Percentiles rank a stretch among this genome's conserved stretches.
These are phyloP conservation scores for Cornus kousa DNA, from an alignment of 148 eudicot genomes.

Conservation along the genomic window DNA sequence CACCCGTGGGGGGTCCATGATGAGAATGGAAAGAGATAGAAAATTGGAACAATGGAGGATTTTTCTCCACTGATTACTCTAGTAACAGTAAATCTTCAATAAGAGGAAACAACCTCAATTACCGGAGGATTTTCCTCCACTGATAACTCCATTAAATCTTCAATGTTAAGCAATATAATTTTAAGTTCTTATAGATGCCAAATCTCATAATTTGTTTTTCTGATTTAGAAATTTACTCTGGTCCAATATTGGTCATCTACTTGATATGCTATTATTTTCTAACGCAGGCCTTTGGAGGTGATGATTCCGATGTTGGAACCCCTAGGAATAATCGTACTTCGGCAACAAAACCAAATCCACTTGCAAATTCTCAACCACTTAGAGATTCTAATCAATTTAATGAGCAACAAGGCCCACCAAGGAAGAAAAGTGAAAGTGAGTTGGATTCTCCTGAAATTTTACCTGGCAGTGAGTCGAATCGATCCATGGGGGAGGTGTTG, in stretches of 20 bases:
- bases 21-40: too few species aligned
- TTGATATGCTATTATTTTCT: background rate
- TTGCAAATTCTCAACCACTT: slow-evolving; percentile 35
- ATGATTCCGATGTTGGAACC: slow-evolving; percentile 72
- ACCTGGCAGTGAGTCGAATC: slow-evolving; percentile 48
- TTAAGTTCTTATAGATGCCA: background rate
- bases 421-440: slow-evolving; percentile 39
- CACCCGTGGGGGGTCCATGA: too few species aligned
- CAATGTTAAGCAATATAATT: background rate
- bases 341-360: slow-evolving; percentile 46
- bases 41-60: too few species aligned
- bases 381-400: slow-evolving; percentile 42
- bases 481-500: slow-evolving; percentile 77
- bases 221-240: background rate
- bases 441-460: slow-evolving; percentile 34
- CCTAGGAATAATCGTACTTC: slow-evolving; percentile 38
- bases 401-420: slow-evolving; percentile 41
- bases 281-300: slow-evolving; percentile 52
- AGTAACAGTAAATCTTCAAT: too few species aligned
- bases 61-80: too few species aligned
- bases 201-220: background rate
- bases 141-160: too few species aligned
- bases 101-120: too few species aligned
- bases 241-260: background rate
- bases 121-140: too few species aligned